Evolutionary conservation across 345 rosid species (phyloP), one percentile per base, ranked within the genome.

Genomic region (Camelina hispida): DNA sequence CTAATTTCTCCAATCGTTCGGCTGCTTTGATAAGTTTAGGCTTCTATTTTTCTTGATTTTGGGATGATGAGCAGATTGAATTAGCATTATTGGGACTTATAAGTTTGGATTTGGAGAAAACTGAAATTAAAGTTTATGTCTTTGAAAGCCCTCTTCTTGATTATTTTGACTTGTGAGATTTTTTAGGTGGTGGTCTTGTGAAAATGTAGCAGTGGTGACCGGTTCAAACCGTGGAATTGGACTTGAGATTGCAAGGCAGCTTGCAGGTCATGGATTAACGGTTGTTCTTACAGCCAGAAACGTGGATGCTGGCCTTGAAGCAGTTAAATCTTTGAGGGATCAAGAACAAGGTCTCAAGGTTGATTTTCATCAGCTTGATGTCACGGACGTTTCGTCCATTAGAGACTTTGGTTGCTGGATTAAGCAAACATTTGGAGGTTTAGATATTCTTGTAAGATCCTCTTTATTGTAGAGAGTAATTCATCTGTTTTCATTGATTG

Each of bases 211-310:
- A 2, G 91, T 93, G 54, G 97, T 93, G 75, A 93, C 97, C 0
- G 97, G 96, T 54, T 81, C 92, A 7, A 93, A 91, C 52, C 80
- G 97, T 72, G 97, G 98, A 16, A 93, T 93, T 16, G 98, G 98
- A 6, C 84, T 86, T 44, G 97, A 93, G 79, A 86, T 88, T 50
- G 93, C 81, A 1, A 86, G 90, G 30, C 97, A 93, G 77, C 96
- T 93, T 6, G 97, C 94, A 0, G 81, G 40, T 3, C 98, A 91
- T 40, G 96, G 97, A 34, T 53, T 94, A 75, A 86, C 93, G 0
- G 93, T 90, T 47, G 69, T 91, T 14, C 73, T 87, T 68, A 94
- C 98, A 38, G 86, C 98, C 4, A 84, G 98, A 81, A 89, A 90
- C 73, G 75, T 71, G 0, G 64, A 78, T 11, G 88, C 88, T 55